phyloP scores from a whole-genome alignment of 139 green algal species.

The Chlamydomonas sp. region DNA sequence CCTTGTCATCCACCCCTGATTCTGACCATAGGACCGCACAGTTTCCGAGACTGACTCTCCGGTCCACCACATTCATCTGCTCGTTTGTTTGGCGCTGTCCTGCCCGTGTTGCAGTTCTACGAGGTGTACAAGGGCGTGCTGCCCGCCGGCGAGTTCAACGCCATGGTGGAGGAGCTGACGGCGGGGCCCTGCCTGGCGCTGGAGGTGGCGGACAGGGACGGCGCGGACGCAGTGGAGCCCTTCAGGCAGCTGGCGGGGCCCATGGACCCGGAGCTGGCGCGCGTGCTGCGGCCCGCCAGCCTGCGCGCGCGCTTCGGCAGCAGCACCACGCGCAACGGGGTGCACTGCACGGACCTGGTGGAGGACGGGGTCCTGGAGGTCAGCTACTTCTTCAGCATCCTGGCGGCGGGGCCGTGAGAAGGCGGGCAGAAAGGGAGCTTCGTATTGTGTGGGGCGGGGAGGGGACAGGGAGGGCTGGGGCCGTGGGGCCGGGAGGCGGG shows the following conservation, averaged over 20 bases:
- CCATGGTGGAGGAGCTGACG: slow-evolving; percentile 83
- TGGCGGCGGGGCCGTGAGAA: neutral
- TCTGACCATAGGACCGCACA: no score
- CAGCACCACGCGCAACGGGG: slow-evolving; percentile 73
- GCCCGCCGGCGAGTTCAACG: slow-evolving; percentile 68
- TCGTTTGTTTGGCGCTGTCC: no score
- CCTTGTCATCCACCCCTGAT: no score
- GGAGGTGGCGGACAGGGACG: slow-evolving; percentile 65
- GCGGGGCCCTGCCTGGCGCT: slow-evolving; percentile 71
- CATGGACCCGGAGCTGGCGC: slow-evolving; percentile 81
- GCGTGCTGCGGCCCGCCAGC: slow-evolving; percentile 70
- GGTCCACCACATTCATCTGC: no score
- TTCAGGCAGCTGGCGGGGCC: slow-evolving; percentile 75
- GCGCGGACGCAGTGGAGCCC: slow-evolving; percentile 61
- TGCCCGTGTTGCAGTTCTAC: slow-evolving; percentile 65
- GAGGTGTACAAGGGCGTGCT: slow-evolving; percentile 86
- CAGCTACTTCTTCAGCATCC: slow-evolving; percentile 41
- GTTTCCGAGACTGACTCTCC: no score
- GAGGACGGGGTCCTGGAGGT: slow-evolving; percentile 83
- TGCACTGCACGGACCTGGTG: slow-evolving; percentile 88
- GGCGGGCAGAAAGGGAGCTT: neutral
- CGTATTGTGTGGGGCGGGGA: neutral
- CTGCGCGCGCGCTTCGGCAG: slow-evolving; percentile 79
- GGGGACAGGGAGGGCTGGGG: no score
- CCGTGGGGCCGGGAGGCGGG: no score